Percentiles rank a stretch among this genome's conserved stretches.
Evolutionary conservation across 352 stramenopile genomes (phyloP).

Genomic region (Globisporangium paroecandrum): DNA sequence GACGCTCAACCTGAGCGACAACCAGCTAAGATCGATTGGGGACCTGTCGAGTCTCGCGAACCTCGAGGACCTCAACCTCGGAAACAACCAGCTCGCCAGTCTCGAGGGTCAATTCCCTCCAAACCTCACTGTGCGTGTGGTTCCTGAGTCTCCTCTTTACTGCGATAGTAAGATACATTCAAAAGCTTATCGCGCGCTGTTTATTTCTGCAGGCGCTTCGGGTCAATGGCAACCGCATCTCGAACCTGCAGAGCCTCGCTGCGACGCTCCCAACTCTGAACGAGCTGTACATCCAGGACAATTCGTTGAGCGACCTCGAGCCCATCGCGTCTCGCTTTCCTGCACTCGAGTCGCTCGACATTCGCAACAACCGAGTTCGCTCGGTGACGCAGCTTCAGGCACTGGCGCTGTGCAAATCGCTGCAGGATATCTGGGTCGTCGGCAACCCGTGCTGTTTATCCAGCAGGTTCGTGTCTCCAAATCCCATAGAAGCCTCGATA

Average conservation of each 20-base stretch:
- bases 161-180: not conserved
- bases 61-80: conserved; percentile 69
- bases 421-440: conserved; percentile 68
- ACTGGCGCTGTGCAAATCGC: conserved; percentile 24
- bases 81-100: conserved; percentile 49
- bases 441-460: conserved; percentile 68
- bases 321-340: conserved; percentile 31
- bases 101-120: conserved; percentile 51
- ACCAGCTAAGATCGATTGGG: conserved; percentile 48
- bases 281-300: conserved; percentile 69
- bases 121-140: conserved; percentile 36
- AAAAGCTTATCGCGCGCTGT: not conserved
- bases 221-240: conserved; percentile 47
- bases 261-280: conserved; percentile 41
- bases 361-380: conserved; percentile 57
- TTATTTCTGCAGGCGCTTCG: conserved; percentile 33
- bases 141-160: not conserved
- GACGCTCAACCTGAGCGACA: conserved; percentile 63
- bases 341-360: conserved; percentile 67
- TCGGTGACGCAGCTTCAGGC: conserved; percentile 14
- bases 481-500: not conserved
- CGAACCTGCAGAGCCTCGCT: conserved; percentile 35
- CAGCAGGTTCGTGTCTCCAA: conserved; percentile 24
- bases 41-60: conserved; percentile 64
- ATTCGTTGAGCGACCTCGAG: conserved; percentile 35